These are phyloP conservation scores for Cadophora gregata DNA, from an alignment of 2,329 filamentous ascomycete species.

Conservation along the genomic window DNA sequence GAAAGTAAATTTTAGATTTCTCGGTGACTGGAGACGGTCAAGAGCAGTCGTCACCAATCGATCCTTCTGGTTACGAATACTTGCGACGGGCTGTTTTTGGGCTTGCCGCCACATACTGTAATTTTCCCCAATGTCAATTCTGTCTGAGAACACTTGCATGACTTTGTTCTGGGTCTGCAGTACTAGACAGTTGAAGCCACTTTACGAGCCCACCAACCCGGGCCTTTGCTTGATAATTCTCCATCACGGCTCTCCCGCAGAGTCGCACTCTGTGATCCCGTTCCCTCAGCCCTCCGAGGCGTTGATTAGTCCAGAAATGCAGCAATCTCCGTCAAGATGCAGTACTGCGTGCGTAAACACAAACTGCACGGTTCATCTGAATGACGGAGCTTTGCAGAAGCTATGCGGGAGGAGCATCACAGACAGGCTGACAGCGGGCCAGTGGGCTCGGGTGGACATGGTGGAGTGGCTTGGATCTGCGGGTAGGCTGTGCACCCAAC, in stretches of 20 bases:
- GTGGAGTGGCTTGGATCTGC: not conserved
- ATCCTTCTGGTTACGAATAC: slow-evolving; percentile 3
- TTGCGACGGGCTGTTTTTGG: slow-evolving; percentile 18
- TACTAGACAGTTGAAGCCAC: not conserved
- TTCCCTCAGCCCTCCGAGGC: slow-evolving; percentile 18
- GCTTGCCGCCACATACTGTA: slow-evolving; percentile 6
- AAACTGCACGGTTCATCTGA: slow-evolving; percentile 23
- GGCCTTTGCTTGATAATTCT: slow-evolving; percentile 1
- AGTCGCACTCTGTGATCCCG: slow-evolving; percentile 11
- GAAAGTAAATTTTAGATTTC: slow-evolving; percentile 12
- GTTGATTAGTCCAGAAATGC: not conserved
- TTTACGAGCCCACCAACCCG: slow-evolving; percentile 13
- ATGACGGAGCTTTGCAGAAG: slow-evolving; percentile 23
- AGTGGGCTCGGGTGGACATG: slow-evolving; percentile 1
- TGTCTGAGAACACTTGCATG: not conserved
- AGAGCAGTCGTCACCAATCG: slow-evolving; percentile 20
- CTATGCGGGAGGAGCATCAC: slow-evolving; percentile 11
- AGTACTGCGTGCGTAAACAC: too few relatives aligned
- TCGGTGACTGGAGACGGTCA: slow-evolving; percentile 2
- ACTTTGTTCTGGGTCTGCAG: not conserved
- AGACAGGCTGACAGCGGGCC: slow-evolving; percentile 22
- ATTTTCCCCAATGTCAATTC: not conserved
- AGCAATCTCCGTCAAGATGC: slow-evolving; percentile 9
- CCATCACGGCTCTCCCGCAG: slow-evolving; percentile 17
- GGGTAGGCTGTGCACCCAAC: slow-evolving; percentile 16